These are phyloP conservation scores for Penicillium sp. DNA, from an alignment of 2,329 filamentous ascomycete genomes.

Conservation along the genomic window DNA sequence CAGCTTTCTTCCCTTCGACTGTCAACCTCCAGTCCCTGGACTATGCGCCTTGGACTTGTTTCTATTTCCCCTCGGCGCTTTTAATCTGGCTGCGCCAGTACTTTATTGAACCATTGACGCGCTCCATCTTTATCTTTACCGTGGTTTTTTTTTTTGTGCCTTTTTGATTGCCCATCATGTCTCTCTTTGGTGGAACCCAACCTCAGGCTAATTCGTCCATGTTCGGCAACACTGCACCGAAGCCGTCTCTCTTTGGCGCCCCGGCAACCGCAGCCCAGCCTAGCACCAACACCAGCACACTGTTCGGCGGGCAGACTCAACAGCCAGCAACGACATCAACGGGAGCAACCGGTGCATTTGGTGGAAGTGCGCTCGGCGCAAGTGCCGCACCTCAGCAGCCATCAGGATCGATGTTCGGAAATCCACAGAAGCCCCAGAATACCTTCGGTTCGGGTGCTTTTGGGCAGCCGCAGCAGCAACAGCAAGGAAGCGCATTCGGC, in stretches of 20 bases:
- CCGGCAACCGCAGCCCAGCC: slow-evolving; percentile 26
- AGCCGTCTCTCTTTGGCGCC: slow-evolving; percentile 40
- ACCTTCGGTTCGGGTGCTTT: slow-evolving; percentile 10
- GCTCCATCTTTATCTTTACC: slow-evolving; percentile 7
- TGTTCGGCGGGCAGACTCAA: slow-evolving; percentile 32
- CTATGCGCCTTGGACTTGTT: slow-evolving; percentile 9
- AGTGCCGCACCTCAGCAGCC: slow-evolving; percentile 31
- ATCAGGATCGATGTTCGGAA: slow-evolving; percentile 30
- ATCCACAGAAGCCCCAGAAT: slow-evolving; percentile 18
- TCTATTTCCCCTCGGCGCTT: background rate
- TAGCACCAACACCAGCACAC: slow-evolving; percentile 26
- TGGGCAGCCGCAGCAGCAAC: slow-evolving; percentile 24
- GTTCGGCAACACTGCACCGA: slow-evolving; percentile 35
- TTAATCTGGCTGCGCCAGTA: background rate
- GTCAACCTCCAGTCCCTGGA: slow-evolving; percentile 1
- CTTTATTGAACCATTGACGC: background rate
- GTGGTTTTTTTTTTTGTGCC: slow-evolving; percentile 18
- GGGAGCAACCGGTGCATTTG: slow-evolving; percentile 21
- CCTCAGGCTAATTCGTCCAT: slow-evolving; percentile 18
- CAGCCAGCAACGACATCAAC: slow-evolving; percentile 20
- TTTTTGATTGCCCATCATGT: slow-evolving; percentile 30
- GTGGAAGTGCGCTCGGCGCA: slow-evolving; percentile 23
- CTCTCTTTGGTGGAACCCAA: slow-evolving; percentile 37
- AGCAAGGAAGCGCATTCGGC: slow-evolving; percentile 27
- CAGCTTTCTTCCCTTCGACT: slow-evolving; percentile 14